Conservation (phyloP, 2,329 filamentous ascomycete species). For the Pseudocercospora ulei region DNA sequence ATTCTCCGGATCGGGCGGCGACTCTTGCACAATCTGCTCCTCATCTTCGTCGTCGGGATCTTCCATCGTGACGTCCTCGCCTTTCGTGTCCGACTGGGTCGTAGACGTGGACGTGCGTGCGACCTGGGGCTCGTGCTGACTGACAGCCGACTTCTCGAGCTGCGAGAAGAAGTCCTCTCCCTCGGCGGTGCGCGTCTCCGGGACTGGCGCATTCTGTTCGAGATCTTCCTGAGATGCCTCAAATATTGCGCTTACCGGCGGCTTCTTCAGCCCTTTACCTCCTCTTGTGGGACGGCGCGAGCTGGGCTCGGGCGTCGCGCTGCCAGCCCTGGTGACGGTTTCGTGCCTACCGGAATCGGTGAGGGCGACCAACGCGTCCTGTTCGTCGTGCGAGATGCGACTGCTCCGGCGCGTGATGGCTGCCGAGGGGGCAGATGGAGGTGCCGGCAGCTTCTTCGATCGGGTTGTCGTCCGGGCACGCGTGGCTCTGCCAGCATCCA, state of each 20-base stretch:
- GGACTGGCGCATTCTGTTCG: constrained; percentile 31
- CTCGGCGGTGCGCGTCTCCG: constrained; percentile 26
- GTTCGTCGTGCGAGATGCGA: constrained; percentile 50
- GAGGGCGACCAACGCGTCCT: constrained; percentile 49
- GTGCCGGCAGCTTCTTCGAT: constrained; percentile 32
- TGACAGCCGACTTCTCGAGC: constrained; percentile 22
- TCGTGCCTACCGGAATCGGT: constrained; percentile 52
- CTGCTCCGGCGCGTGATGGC: constrained; percentile 44
- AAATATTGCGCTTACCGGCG: constrained; percentile 41
- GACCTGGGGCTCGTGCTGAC: constrained; percentile 31
- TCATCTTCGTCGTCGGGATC: constrained; percentile 36
- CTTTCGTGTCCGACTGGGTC: constrained; percentile 24
- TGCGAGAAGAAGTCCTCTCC: constrained; percentile 31
- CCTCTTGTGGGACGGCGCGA: constrained; percentile 38
- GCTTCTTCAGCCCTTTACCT: constrained; percentile 43
- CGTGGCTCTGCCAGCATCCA: constrained; percentile 22
- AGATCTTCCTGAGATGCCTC: constrained; percentile 47
- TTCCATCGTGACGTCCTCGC: constrained; percentile 27
- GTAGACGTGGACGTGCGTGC: constrained; percentile 27
- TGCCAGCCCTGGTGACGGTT: constrained; percentile 46
- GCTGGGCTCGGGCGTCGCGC: constrained; percentile 43
- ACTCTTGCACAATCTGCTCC: constrained; percentile 39
- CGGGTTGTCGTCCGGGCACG: constrained; percentile 37
- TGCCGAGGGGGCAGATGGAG: constrained; percentile 18
- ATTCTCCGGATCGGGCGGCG: constrained; percentile 34